Conservation (phyloP, 306 rosid species). For the Malus sieversii region DNA sequence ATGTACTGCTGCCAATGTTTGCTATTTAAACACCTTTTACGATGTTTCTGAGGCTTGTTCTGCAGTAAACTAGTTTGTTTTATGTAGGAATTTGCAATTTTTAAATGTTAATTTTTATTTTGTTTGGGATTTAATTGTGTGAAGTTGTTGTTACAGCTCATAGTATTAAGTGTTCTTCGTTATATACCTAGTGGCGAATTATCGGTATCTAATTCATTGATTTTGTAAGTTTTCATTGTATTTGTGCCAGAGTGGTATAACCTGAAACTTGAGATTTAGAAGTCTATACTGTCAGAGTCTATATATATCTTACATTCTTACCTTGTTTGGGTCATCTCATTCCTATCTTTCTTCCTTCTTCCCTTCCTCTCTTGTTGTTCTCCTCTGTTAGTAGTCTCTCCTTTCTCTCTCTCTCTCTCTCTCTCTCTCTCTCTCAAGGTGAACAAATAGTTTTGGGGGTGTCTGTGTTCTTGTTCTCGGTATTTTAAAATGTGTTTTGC, state of each 20-base stretch:
- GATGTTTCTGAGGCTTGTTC: neutral
- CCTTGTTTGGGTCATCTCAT: constrained; percentile 2
- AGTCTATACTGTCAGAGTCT: neutral
- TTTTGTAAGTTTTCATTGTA: neutral
- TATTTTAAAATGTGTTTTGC: neutral
- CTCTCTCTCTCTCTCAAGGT: neutral
- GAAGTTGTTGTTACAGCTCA: neutral
- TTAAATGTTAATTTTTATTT: neutral
- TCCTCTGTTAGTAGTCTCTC: neutral
- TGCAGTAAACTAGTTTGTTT: neutral
- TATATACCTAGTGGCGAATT: neutral
- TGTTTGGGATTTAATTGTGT: neutral
- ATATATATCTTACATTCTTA: neutral
- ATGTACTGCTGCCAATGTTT: neutral
- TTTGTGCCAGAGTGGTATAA: neutral
- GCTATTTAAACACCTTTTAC: neutral
- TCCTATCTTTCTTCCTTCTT: constrained; percentile 3
- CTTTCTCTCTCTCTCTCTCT: too few relatives aligned
- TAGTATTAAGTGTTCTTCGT: neutral
- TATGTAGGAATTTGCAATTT: neutral
- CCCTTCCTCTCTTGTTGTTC: neutral
- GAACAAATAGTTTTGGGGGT: neutral
- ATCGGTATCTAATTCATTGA: neutral
- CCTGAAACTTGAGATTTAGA: neutral
- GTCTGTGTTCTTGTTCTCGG: neutral